These are phyloP conservation scores for Saccharata proteae DNA, from an alignment of 2,329 filamentous ascomycete species.

Conservation along the genomic window DNA sequence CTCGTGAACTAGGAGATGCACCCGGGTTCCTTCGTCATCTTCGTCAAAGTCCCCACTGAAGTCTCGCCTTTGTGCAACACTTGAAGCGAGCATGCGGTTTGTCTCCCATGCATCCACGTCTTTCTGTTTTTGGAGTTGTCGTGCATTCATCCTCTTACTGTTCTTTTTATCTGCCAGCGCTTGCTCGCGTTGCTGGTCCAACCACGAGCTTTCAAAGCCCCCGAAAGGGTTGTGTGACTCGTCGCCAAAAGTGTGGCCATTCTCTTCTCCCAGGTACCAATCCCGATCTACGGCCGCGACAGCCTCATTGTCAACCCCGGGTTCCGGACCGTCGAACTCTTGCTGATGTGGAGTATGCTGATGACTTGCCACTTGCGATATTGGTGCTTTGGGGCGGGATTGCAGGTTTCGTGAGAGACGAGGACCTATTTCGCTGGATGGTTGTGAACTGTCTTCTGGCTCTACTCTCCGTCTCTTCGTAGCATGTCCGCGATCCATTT, in stretches of 20 bases:
- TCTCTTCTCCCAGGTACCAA: slow-evolving; percentile 85
- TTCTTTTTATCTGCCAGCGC: slow-evolving; percentile 71
- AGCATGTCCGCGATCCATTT: slow-evolving; percentile 34
- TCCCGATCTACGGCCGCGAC: slow-evolving; percentile 70
- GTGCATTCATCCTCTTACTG: slow-evolving; percentile 56
- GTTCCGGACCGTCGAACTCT: slow-evolving; percentile 51
- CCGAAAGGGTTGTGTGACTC: slow-evolving; percentile 87
- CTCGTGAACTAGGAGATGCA: slow-evolving; percentile 89
- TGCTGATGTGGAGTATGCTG: slow-evolving; percentile 41
- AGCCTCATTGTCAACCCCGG: slow-evolving; percentile 53
- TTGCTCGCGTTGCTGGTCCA: slow-evolving; percentile 63
- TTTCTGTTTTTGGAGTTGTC: slow-evolving; percentile 73
- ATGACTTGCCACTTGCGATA: too few species aligned
- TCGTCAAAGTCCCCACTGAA: slow-evolving; percentile 73
- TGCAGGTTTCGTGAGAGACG: too few species aligned
- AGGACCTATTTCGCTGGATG: too few species aligned
- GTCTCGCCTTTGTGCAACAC: slow-evolving; percentile 81
- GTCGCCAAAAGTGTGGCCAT: slow-evolving; percentile 75
- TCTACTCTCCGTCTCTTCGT: slow-evolving; percentile 57
- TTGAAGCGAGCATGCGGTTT: slow-evolving; percentile 94
- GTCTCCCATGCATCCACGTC: slow-evolving; percentile 98
- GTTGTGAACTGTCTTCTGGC: too few species aligned
- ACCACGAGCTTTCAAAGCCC: slow-evolving; percentile 57
- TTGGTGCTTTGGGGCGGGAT: too few species aligned
- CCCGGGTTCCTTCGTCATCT: slow-evolving; percentile 77